Evolutionary conservation across 169 alveolate genomes (phyloP), one percentile per base, ranked within the genome.

Genomic region (Babesia gibsoni): DNA sequence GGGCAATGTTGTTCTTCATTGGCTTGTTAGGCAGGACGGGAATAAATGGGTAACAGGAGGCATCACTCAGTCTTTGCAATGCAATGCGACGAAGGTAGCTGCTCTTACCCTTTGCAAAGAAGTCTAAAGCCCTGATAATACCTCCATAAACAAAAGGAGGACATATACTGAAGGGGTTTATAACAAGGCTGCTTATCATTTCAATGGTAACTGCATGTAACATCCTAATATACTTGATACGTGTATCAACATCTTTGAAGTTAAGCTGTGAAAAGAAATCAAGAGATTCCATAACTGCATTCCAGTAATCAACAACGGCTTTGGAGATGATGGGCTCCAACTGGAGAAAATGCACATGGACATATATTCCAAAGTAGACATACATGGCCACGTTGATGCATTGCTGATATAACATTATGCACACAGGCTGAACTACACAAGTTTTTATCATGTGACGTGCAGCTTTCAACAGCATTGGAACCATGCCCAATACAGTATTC

Each of bases 61-160:
- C 77, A 22, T 66, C 77, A 23, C 57, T 20, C 22, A 66, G 66
- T 46, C 77, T 9, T 12, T 66, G 77, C 29, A 66, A 39, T 23
- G 77, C 77, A 10, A 66, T 66, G 22, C 77, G 30, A 27, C 77
- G 37, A 37, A 66, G 67, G 41, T 50, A 53, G 9, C 67, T 57
- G 22, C 67, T 52, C 42, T 66, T 52, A 41, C 67, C 64, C 3
- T 37, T 10, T 39, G 67, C 77, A 29, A 52, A 66, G 20, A 39
- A 8, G 54, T 66, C 67, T n/a, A 66, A 56, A 32, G 52, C 54
- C 56, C 9, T 1, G 25, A 46, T 66, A 16, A 66, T 42, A 48
- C 67, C 22, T 23, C 37, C 29, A 41, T 50, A 66, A 22, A 53
- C 46, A 41, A 66, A 66, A 5, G 64, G 77, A 10, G 77, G 77